These are phyloP conservation scores for Lasiosphaeriaceae sp. DNA, from an alignment of 495 filamentous ascomycete genomes.

Conservation along the genomic window DNA sequence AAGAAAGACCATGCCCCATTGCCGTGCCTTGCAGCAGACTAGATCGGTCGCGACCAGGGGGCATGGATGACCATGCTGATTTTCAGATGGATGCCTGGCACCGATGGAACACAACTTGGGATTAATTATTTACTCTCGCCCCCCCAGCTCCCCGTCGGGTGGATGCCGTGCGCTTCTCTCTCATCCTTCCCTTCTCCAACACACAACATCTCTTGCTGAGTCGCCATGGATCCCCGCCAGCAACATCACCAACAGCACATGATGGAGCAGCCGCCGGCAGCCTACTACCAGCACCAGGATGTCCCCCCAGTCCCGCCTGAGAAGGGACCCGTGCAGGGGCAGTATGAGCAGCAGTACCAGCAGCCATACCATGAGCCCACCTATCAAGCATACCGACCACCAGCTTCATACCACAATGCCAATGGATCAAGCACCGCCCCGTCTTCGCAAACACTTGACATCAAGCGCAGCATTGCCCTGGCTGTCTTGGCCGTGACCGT, in stretches of 20 bases:
- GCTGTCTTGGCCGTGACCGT: constrained; percentile 2
- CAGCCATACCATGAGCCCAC: not conserved
- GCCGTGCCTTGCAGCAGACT: no score
- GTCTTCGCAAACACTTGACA: not conserved
- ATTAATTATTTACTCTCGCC: no score
- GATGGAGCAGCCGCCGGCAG: no score
- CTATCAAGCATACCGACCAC: not conserved
- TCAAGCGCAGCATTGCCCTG: constrained; percentile 19
- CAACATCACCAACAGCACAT: not conserved
- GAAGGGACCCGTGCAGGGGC: not conserved
- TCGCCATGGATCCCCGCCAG: not conserved
- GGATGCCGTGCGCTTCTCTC: no score
- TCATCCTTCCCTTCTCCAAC: no score
- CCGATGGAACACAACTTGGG: no score
- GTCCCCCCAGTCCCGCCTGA: not conserved
- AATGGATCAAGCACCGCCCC: not conserved
- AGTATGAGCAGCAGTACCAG: not conserved
- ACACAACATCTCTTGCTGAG: not conserved
- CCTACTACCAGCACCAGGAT: not conserved
- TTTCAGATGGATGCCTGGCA: no score
- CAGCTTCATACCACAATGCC: no score
- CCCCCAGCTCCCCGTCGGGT: no score
- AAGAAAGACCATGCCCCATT: no score
- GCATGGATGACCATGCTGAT: no score
- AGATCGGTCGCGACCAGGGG: no score